Evolutionary conservation across 768 basidiomycete species (phyloP).

Genomic region (Boletus subcaerulescens): DNA sequence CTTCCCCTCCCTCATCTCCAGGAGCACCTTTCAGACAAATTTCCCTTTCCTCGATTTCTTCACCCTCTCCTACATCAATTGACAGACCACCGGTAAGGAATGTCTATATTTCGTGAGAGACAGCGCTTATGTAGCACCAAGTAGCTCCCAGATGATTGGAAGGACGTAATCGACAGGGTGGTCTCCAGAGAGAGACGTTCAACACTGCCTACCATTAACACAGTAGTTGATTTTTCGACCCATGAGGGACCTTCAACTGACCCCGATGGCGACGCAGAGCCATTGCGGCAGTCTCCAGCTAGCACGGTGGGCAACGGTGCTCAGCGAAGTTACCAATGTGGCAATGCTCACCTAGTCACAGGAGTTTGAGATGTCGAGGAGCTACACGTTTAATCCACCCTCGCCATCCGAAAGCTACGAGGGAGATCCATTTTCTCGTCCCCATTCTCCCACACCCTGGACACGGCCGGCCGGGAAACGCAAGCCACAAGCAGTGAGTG

Average conservation of each 20-base stretch:
- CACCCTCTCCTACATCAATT: conserved; percentile 12
- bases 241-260: conserved; percentile 25
- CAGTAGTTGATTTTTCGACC: conserved; percentile 30
- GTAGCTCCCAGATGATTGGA: conserved; percentile 37
- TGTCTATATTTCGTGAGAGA: neutral
- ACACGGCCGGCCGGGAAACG: conserved; percentile 21
- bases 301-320: conserved; percentile 32
- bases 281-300: conserved; percentile 33
- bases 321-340: conserved; percentile 24
- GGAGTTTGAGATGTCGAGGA: conserved; percentile 33
- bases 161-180: conserved; percentile 32
- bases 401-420: conserved; percentile 35
- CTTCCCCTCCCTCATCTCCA: conserved; percentile 35
- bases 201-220: conserved; percentile 32
- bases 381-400: conserved; percentile 31
- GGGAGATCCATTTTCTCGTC: conserved; percentile 34
- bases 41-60: conserved; percentile 27
- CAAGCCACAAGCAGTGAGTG: conserved; percentile 28
- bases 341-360: conserved; percentile 29
- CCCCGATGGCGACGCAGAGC: conserved; percentile 24
- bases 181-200: conserved; percentile 32
- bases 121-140: conserved; percentile 6
- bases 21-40: conserved; percentile 33
- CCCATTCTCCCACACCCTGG: conserved; percentile 37
- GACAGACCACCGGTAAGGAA: conserved; percentile 34